phyloP scores from a whole-genome alignment of 2,329 filamentous ascomycete genomes.

The Ilyonectria destructans region DNA sequence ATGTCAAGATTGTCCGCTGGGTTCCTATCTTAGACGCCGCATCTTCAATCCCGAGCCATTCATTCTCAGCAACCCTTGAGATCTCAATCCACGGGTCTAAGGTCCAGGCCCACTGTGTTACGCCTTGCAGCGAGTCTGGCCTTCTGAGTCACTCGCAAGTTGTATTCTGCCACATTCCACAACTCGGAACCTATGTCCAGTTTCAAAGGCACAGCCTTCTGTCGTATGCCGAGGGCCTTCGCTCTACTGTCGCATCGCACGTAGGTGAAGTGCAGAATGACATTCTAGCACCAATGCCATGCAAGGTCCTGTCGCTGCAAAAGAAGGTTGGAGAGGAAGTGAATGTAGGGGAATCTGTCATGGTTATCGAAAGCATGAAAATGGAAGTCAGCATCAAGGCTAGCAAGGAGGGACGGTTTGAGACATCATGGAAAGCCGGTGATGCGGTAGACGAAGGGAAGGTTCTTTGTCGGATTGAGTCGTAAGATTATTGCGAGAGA shows the following conservation, averaged over 20 bases:
- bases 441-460: conserved; percentile 36
- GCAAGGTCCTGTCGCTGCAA: conserved; percentile 42
- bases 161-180: conserved; percentile 34
- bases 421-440: conserved; percentile 32
- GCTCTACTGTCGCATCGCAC: conserved; percentile 11
- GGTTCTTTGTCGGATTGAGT: conserved; percentile 17
- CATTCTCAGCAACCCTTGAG: background rate
- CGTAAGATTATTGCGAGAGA: background rate
- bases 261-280: conserved; percentile 9
- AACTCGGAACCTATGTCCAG: conserved; percentile 23
- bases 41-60: background rate
- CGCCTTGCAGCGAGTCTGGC: background rate
- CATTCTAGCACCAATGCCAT: conserved; percentile 46
- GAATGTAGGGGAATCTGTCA: conserved; percentile 39
- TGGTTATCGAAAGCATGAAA: conserved; percentile 50
- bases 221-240: conserved; percentile 35
- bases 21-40: background rate
- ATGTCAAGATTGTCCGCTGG: background rate
- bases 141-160: background rate
- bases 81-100: background rate
- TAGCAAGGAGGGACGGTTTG: conserved; percentile 29
- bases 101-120: conserved; percentile 6
- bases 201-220: conserved; percentile 47
- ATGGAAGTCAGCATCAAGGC: conserved; percentile 45
- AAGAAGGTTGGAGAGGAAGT: conserved; percentile 40